These are phyloP conservation scores for Penicillium roqueforti DNA, from an alignment of 495 filamentous ascomycete genomes.

Conservation along the genomic window DNA sequence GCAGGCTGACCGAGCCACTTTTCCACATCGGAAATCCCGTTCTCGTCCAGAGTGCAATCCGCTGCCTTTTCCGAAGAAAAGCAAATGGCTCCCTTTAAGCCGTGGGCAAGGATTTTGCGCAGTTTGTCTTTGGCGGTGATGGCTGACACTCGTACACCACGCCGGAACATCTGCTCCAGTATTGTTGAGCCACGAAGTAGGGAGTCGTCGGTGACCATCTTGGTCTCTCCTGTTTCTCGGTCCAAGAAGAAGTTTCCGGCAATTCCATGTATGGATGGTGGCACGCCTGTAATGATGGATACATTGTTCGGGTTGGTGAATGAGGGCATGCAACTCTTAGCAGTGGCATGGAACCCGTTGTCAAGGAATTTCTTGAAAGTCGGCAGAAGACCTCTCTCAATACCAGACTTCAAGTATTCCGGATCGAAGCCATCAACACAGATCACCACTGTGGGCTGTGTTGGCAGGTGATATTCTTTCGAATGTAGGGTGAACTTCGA, in stretches of 20 bases:
- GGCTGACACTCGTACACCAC: conserved; percentile 34
- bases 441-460: conserved; percentile 27
- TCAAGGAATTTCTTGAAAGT: conserved; percentile 23
- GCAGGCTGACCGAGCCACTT: conserved; percentile 27
- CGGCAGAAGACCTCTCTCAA: conserved; percentile 27
- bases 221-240: conserved; percentile 27
- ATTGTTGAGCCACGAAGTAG: conserved; percentile 31
- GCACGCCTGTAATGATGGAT: conserved; percentile 34
- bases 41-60: conserved; percentile 20
- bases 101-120: conserved; percentile 29
- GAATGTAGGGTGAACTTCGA: conserved; percentile 18
- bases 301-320: conserved; percentile 37
- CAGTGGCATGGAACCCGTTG: conserved; percentile 29
- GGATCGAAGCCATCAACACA: conserved; percentile 40
- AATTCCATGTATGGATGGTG: conserved; percentile 31
- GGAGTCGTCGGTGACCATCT: conserved; percentile 34
- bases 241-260: conserved; percentile 38
- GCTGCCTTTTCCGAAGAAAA: conserved; percentile 32
- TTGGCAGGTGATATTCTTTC: conserved; percentile 20
- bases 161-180: conserved; percentile 29
- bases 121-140: conserved; percentile 40
- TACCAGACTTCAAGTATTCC: conserved; percentile 27
- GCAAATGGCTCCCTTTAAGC: conserved; percentile 30
- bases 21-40: conserved; percentile 27
- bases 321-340: conserved; percentile 34